Base-by-base conservation (phyloP, 805 yeast genomes). In the Scheffersomyces ergatensis region DNA sequence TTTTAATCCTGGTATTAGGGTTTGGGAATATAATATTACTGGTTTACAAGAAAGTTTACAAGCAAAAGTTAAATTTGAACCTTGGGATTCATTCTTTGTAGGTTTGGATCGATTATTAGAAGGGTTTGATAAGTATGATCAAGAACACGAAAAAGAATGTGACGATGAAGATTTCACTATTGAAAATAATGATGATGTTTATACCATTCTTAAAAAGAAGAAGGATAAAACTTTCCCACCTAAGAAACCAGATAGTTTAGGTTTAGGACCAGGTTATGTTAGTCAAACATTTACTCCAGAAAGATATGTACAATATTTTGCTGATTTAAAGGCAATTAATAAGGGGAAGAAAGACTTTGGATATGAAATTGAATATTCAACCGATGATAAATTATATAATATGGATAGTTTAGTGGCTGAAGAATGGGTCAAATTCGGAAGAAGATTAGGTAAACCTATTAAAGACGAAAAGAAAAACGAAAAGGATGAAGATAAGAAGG, bases 1-100 rank as follows among this genome's bases (percentile, higher is more conserved):
- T 0, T 89, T 82, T 63, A 86, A 85, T 49, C 89, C 96, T 4
- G 87, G 89, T 4, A 55, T 88, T 45, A 70, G 96, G 47, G 80
- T 88, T 2, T 88, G 95, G 93, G 96, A 88, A 57, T 88, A 88
- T 59, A 88, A 88, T 54, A 76, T 77, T 27, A 75, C 87, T 0
- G 83, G 72, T 1, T 55, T 85, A 34, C 64, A 57, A n/a, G 51
- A 54, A 27, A 29, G 41, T 13, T 38, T 40, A 9, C 5, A 29
- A 29, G 16, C 37, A 15, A 44, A n/a, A 30, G 36, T 11, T 9
- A 48, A 40, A 15, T 63, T 48, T 48, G 68, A 67, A 44, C 72
- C 84, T 5, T 85, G 93, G 93, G 72, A 66, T 38, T 54, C 50
- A 3, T 83, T 85, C 52, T 82, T 83, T 50, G 54, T 58, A 2